Evolutionary conservation across 2,329 filamentous ascomycete genomes (phyloP).

Genomic region (Gaeumannomyces tritici): DNA sequence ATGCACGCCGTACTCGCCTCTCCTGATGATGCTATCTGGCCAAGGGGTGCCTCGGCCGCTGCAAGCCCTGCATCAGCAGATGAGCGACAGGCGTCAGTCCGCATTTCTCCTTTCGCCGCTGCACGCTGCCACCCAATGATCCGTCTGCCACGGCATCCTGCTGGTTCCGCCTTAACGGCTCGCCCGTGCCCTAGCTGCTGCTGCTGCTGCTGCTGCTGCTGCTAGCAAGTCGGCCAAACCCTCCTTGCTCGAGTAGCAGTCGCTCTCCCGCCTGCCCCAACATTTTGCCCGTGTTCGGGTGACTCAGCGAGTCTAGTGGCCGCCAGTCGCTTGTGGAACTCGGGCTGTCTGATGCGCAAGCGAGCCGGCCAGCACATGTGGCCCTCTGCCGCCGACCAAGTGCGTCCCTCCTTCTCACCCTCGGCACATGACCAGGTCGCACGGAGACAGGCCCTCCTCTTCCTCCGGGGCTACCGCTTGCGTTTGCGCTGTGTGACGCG

Average conservation of each 20-base stretch:
- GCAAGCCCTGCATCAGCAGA: slow-evolving; percentile 1
- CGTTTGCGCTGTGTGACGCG: not conserved
- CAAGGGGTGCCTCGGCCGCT: not conserved
- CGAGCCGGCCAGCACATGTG: not conserved
- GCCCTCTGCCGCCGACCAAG: not conserved
- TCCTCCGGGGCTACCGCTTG: not conserved
- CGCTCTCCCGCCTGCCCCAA: not conserved
- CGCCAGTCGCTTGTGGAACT: not conserved
- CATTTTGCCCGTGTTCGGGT: not conserved
- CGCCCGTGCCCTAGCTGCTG: not conserved
- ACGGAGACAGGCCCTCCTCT: not conserved
- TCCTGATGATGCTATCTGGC: not conserved
- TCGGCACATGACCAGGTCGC: not conserved
- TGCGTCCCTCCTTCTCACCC: not conserved
- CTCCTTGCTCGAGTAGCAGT: no score
- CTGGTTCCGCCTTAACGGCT: slow-evolving; percentile 3
- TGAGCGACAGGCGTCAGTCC: slow-evolving; percentile 6
- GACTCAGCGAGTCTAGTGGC: not conserved
- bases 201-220: no score
- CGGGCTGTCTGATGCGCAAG: not conserved
- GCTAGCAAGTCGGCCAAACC: not conserved
- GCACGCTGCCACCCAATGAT: not conserved
- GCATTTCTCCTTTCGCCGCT: not conserved
- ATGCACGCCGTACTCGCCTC: slow-evolving; percentile 4
- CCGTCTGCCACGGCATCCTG: not conserved